Conservation (phyloP, 2,329 filamentous ascomycete species). For the Apiospora koreana region DNA sequence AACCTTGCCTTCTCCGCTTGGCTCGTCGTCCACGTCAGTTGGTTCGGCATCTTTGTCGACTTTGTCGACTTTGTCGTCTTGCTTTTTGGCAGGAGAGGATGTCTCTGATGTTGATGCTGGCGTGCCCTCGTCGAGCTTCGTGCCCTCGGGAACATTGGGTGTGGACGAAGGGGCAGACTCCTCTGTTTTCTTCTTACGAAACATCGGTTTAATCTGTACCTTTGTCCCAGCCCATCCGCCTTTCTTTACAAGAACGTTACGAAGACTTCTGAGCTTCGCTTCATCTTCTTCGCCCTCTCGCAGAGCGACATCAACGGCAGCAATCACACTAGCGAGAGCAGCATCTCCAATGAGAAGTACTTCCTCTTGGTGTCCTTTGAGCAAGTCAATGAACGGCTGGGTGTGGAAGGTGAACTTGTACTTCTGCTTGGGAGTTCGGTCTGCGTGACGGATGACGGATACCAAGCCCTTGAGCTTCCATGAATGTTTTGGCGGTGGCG, state of each 20-base stretch:
- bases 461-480: slow-evolving; percentile 99
- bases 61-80: slow-evolving; percentile 18
- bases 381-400: slow-evolving; percentile 89
- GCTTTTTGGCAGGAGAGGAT: slow-evolving; percentile 21
- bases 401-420: slow-evolving; percentile 99
- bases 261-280: slow-evolving; percentile 81
- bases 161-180: slow-evolving; percentile 40
- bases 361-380: slow-evolving; percentile 95
- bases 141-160: slow-evolving; percentile 36
- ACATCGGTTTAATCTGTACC: slow-evolving; percentile 99
- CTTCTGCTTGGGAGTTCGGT: slow-evolving; percentile 97
- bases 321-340: slow-evolving; percentile 83
- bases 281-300: slow-evolving; percentile 79
- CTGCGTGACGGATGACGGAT: slow-evolving; percentile 92
- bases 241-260: slow-evolving; percentile 88
- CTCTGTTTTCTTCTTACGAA: slow-evolving; percentile 80
- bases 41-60: slow-evolving; percentile 14
- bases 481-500: slow-evolving; percentile 79
- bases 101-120: slow-evolving; percentile 25
- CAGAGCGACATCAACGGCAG: slow-evolving; percentile 82
- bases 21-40: slow-evolving; percentile 21
- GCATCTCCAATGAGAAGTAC: slow-evolving; percentile 91
- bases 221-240: slow-evolving; percentile 94
- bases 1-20: slow-evolving; percentile 24
- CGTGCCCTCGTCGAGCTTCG: slow-evolving; percentile 32